These are phyloP conservation scores for Pisolithus orientalis DNA, from an alignment of 768 basidiomycete genomes.

Conservation along the genomic window DNA sequence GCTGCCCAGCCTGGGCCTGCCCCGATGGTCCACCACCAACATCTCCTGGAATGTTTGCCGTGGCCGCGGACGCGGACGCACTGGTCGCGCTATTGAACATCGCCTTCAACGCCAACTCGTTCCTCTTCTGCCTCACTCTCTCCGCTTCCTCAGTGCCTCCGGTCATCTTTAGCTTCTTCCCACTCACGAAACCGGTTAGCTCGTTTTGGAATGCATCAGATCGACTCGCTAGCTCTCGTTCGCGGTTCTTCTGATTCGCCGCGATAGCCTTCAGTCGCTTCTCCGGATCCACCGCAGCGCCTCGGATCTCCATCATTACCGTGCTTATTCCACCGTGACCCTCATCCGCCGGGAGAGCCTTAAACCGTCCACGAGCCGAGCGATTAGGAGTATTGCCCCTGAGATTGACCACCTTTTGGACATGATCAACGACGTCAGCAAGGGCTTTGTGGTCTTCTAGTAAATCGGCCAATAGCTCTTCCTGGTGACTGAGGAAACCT, in stretches of 20 bases:
- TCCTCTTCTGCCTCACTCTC: constrained; percentile 77
- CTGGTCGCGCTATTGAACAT: constrained; percentile 53
- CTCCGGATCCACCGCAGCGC: constrained; percentile 75
- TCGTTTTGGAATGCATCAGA: constrained; percentile 85
- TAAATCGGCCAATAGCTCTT: constrained; percentile 83
- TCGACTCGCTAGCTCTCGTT: constrained; percentile 64
- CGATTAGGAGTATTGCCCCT: constrained; percentile 44
- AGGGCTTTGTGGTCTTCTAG: constrained; percentile 92
- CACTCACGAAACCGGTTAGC: constrained; percentile 77
- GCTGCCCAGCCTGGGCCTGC: background rate
- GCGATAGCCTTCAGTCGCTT: constrained; percentile 89
- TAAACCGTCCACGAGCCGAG: constrained; percentile 42
- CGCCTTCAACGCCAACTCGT: constrained; percentile 79
- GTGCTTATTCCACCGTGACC: constrained; percentile 61
- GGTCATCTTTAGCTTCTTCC: constrained; percentile 90
- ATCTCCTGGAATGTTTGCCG: no score
- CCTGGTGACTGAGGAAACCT: constrained; percentile 87
- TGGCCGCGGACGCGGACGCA: constrained; percentile 5
- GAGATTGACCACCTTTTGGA: constrained; percentile 81
- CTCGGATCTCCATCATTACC: constrained; percentile 88
- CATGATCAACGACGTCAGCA: constrained; percentile 78
- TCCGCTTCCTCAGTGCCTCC: constrained; percentile 92
- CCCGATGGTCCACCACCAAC: background rate
- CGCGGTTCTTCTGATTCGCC: constrained; percentile 73
- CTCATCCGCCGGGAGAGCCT: constrained; percentile 59